Evolutionary conservation across 768 basidiomycete species (phyloP).

Genomic region (Phlebiopsis flavidoalba): DNA sequence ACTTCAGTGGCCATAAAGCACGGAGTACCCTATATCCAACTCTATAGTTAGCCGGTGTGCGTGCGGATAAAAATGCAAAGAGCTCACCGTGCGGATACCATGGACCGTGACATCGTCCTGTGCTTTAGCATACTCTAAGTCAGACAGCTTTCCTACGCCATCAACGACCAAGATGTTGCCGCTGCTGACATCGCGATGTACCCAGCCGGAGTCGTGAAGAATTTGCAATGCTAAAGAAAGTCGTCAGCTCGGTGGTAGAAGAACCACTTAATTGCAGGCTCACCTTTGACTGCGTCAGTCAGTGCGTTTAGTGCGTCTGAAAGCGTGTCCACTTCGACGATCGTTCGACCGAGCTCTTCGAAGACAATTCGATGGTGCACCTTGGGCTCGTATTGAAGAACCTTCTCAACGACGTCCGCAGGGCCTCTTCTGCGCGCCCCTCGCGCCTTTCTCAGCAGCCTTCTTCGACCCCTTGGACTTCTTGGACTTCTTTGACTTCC

Average conservation of each 20-base stretch:
- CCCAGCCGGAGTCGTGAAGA: slow-evolving; percentile 11
- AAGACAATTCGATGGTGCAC: neutral
- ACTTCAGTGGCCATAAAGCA: slow-evolving; percentile 7
- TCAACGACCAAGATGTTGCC: slow-evolving; percentile 12
- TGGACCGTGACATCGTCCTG: neutral
- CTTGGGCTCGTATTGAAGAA: neutral
- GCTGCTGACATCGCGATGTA: slow-evolving; percentile 16
- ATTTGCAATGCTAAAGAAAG: slow-evolving; percentile 2
- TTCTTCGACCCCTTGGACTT: too few relatives aligned
- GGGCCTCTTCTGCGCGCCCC: too few relatives aligned
- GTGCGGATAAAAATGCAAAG: neutral
- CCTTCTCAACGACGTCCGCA: too few relatives aligned
- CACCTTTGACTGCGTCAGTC: neutral
- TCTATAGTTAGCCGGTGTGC: neutral
- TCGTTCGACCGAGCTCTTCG: neutral
- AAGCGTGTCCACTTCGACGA: neutral
- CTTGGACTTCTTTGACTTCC: too few relatives aligned
- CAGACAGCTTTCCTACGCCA: slow-evolving; percentile 2
- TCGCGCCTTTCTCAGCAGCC: too few relatives aligned
- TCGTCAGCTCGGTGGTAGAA: too few relatives aligned
- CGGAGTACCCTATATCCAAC: slow-evolving; percentile 4
- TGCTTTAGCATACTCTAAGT: slow-evolving; percentile 14
- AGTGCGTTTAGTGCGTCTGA: neutral
- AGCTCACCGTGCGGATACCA: neutral
- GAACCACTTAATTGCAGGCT: neutral